Percentiles rank a stretch among this genome's conserved stretches.
Evolutionary conservation across 192 early-diverging fungal genomes (phyloP).

Genomic region (Mortierella alpina): DNA sequence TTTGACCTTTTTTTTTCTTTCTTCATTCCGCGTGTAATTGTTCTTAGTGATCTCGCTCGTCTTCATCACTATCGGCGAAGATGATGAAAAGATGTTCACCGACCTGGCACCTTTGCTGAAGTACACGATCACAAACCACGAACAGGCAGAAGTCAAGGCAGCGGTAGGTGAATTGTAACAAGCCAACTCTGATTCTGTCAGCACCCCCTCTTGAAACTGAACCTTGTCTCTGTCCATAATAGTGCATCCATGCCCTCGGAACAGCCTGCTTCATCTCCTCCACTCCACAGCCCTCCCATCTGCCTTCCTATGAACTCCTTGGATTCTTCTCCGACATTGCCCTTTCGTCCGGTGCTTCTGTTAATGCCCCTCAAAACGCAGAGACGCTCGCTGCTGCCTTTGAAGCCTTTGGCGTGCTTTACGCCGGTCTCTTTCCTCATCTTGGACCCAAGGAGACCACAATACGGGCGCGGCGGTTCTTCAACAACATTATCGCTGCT

Average conservation of each 20-base stretch:
- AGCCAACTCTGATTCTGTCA: background rate
- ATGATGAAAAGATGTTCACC: conserved; percentile 61
- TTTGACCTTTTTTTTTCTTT: background rate
- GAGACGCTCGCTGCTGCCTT: conserved; percentile 41
- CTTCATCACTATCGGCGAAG: conserved; percentile 64
- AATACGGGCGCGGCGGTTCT: conserved; percentile 44
- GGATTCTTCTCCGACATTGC: conserved; percentile 52
- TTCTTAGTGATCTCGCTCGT: conserved; percentile 55
- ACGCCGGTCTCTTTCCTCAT: conserved; percentile 38
- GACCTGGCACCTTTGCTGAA: conserved; percentile 57
- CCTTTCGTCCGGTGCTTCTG: conserved; percentile 34
- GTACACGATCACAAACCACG: conserved; percentile 57
- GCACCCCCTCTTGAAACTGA: background rate
- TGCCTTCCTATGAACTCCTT: conserved; percentile 51
- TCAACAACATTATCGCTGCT: conserved; percentile 58
- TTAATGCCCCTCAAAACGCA: conserved; percentile 44
- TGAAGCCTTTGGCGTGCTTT: conserved; percentile 50
- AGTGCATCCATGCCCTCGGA: conserved; percentile 51
- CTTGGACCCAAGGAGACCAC: conserved; percentile 41
- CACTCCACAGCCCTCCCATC: conserved; percentile 45
- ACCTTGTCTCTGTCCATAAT: background rate
- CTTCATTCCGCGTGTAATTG: background rate
- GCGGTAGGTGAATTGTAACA: conserved; percentile 56
- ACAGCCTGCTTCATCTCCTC: conserved; percentile 55
- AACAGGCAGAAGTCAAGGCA: conserved; percentile 58